phyloP scores from a whole-genome alignment of 768 basidiomycete species.

The Xerocomellus dryophilus region DNA sequence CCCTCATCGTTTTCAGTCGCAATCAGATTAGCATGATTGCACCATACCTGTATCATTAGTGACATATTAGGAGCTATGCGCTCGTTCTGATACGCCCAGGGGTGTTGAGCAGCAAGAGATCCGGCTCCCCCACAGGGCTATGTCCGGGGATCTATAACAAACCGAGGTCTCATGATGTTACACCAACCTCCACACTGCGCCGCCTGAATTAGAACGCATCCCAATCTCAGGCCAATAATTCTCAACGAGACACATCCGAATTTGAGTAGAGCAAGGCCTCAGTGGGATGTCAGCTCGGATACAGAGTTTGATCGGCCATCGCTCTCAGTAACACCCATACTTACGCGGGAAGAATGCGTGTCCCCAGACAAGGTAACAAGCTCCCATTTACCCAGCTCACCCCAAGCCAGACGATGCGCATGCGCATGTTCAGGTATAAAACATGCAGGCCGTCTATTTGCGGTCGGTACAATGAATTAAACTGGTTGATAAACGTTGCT shows the following conservation, averaged over 20 bases:
- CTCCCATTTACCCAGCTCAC: background rate
- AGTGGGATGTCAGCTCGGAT: slow-evolving; percentile 4
- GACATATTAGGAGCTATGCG: slow-evolving; percentile 6
- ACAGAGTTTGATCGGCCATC: background rate
- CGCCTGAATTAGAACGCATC: background rate
- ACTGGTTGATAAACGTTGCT: slow-evolving; percentile 6
- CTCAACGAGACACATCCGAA: background rate
- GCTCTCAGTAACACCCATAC: background rate
- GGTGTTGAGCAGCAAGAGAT: background rate
- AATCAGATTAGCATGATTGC: slow-evolving; percentile 21
- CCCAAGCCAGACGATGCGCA: background rate
- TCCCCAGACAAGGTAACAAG: background rate
- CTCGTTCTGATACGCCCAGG: slow-evolving; percentile 6
- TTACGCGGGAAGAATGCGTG: background rate
- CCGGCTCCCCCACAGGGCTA: background rate
- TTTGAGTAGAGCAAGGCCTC: background rate
- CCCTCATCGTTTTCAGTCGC: background rate
- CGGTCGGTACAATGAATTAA: slow-evolving; percentile 19
- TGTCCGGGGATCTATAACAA: background rate
- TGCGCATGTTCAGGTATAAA: slow-evolving; percentile 11
- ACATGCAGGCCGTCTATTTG: slow-evolving; percentile 26
- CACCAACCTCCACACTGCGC: background rate
- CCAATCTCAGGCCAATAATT: background rate
- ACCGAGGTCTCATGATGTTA: slow-evolving; percentile 4
- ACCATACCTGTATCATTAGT: slow-evolving; percentile 28